A percentile compares a stretch with the other conserved stretches of the same genome.
phyloP scores from a whole-genome alignment of 352 stramenopile genomes.

The Phytophthora colocasiae region DNA sequence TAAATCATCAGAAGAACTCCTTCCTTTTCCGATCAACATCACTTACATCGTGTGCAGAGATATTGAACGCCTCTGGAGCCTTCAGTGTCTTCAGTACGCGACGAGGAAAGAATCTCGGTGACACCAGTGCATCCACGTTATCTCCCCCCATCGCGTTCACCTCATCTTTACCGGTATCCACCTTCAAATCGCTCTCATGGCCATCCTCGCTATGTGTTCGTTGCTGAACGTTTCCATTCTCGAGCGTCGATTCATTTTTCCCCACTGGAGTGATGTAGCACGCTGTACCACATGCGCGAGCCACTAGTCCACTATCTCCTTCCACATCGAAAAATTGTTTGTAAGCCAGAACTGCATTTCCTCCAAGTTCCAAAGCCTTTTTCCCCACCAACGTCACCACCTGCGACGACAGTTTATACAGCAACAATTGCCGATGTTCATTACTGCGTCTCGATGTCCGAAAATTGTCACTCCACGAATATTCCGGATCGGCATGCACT shows the following conservation, averaged over 20 bases:
- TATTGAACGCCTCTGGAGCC: conserved; percentile 70
- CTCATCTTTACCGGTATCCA: conserved; percentile 45
- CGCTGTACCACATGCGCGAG: conserved; percentile 95
- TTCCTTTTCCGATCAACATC: neutral
- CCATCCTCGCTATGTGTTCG: conserved; percentile 48
- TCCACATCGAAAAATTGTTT: conserved; percentile 99
- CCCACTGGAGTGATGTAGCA: conserved; percentile 80
- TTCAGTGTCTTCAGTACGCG: conserved; percentile 61
- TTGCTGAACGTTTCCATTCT: conserved; percentile 27
- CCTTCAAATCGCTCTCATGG: conserved; percentile 38
- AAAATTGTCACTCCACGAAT: conserved; percentile 97
- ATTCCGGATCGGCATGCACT: conserved; percentile 98
- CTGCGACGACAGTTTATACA: conserved; percentile 95
- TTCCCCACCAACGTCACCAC: conserved; percentile 92
- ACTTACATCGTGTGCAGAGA: conserved; percentile 77
- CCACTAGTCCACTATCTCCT: conserved; percentile 97
- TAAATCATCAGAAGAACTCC: conserved; percentile 2
- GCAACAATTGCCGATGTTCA: conserved; percentile 94
- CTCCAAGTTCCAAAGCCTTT: conserved; percentile 96
- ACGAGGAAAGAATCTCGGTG: conserved; percentile 58
- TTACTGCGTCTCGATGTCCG: conserved; percentile 93
- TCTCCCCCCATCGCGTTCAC: conserved; percentile 29
- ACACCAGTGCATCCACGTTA: conserved; percentile 47
- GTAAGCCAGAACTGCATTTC: conserved; percentile 98
- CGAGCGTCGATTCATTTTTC: conserved; percentile 44